These are phyloP conservation scores for Eucalyptus curtisii DNA, from an alignment of 345 rosid species.

Conservation along the genomic window DNA sequence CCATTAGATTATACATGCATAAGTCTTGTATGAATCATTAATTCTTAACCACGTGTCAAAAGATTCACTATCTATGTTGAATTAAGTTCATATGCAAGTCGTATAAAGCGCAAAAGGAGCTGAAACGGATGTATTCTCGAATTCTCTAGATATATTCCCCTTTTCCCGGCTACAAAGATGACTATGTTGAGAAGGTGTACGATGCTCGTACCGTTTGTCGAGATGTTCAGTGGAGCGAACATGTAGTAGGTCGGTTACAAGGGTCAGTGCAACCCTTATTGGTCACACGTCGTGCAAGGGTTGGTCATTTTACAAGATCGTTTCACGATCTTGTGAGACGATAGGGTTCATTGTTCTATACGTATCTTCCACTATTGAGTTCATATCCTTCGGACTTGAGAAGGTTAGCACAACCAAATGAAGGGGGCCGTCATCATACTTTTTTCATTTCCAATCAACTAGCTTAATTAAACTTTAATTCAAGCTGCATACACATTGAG, in stretches of 20 bases:
- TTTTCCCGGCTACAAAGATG: constrained; percentile 31
- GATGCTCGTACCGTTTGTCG: constrained; percentile 11
- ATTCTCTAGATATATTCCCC: neutral
- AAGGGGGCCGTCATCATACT: neutral
- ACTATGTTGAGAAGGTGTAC: neutral
- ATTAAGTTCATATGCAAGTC: neutral
- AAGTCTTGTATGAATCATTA: neutral
- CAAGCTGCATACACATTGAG: neutral
- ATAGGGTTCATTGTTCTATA: too few relatives aligned
- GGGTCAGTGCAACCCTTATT: neutral
- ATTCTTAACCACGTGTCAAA: neutral
- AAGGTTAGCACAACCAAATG: too few relatives aligned
- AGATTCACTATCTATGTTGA: neutral
- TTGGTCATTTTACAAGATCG: too few relatives aligned
- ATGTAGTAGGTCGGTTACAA: constrained; percentile 26
- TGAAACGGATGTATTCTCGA: too few relatives aligned
- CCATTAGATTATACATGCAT: neutral
- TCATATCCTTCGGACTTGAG: neutral
- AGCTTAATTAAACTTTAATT: neutral
- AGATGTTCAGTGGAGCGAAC: constrained; percentile 21
- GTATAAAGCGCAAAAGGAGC: neutral
- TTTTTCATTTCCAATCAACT: neutral
- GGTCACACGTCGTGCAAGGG: too few relatives aligned
- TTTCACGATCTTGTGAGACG: neutral
- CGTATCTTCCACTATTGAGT: neutral